Percentiles rank a stretch among this genome's conserved stretches.
Evolutionary conservation across 345 rosid genomes (phyloP).

Genomic region (Diplotaxis tenuifolia): DNA sequence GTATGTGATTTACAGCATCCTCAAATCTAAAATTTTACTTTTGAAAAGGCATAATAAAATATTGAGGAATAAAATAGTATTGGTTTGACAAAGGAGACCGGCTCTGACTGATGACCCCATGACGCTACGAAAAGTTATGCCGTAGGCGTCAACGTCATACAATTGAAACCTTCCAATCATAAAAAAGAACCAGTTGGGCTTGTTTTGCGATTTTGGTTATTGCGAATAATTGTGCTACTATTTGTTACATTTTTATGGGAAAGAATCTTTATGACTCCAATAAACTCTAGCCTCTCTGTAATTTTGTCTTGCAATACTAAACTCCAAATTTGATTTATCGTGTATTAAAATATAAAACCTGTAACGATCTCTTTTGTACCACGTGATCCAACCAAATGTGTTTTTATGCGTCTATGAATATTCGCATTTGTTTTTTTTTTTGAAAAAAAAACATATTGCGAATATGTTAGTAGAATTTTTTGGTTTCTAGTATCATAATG

Average conservation of each 20-base stretch:
- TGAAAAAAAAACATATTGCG: no score
- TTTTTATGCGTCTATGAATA: slow-evolving; percentile 4
- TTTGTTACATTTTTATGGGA: neutral
- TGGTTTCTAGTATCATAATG: neutral
- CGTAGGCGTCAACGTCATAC: slow-evolving; percentile 23
- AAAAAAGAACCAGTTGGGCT: slow-evolving; percentile 19
- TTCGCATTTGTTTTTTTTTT: neutral
- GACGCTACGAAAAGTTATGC: slow-evolving; percentile 27
- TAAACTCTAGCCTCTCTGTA: neutral
- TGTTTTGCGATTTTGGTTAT: slow-evolving; percentile 23
- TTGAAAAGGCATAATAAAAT: slow-evolving; percentile 29
- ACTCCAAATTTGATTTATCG: slow-evolving; percentile 17
- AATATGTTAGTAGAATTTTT: neutral
- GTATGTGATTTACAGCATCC: neutral
- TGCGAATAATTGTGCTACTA: neutral
- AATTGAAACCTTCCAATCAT: slow-evolving; percentile 21
- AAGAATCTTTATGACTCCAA: neutral
- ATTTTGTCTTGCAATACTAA: neutral
- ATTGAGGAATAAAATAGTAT: slow-evolving; percentile 21
- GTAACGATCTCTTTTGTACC: neutral
- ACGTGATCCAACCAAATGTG: slow-evolving; percentile 15
- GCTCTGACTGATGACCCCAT: slow-evolving; percentile 23
- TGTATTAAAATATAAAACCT: neutral
- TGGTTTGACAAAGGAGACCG: slow-evolving; percentile 27
- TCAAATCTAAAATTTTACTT: slow-evolving; percentile 19